Percentiles rank a stretch among this genome's conserved stretches.
Conservation (phyloP, 257 asterid genomes). For the Striga asiatica region DNA sequence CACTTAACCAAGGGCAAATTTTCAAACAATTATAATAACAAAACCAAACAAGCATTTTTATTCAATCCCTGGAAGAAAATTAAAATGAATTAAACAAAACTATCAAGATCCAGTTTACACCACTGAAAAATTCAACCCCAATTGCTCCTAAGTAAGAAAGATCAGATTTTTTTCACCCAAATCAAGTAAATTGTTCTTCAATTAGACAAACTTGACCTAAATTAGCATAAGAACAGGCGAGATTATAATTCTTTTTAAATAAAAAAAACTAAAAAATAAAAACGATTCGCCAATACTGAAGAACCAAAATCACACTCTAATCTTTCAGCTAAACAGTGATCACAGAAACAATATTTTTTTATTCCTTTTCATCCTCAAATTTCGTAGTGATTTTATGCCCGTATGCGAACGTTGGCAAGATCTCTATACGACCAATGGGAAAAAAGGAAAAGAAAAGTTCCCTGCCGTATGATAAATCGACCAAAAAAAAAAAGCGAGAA, state of each 20-base stretch:
- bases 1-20: too few species aligned
- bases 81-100: conserved; percentile 2
- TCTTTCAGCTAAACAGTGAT: conserved; percentile 10
- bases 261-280: conserved; percentile 12
- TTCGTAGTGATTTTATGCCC: neutral
- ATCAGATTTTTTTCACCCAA: neutral
- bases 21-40: too few species aligned
- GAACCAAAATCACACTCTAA: conserved; percentile 14
- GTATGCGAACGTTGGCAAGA: conserved; percentile 18
- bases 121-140: conserved; percentile 12
- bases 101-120: conserved; percentile 22
- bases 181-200: neutral
- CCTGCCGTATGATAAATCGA: conserved; percentile 3
- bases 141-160: neutral
- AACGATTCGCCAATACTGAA: neutral
- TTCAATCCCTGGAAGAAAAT: conserved; percentile 4
- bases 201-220: neutral
- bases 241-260: too few species aligned
- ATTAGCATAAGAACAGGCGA: neutral
- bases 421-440: conserved; percentile 11
- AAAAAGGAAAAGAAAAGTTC: neutral
- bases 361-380: neutral
- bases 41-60: neutral
- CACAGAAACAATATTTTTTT: neutral
- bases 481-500: conserved; percentile 20